Base-by-base conservation (phyloP, 2,329 filamentous ascomycete species). In the Colletotrichum sp. region DNA sequence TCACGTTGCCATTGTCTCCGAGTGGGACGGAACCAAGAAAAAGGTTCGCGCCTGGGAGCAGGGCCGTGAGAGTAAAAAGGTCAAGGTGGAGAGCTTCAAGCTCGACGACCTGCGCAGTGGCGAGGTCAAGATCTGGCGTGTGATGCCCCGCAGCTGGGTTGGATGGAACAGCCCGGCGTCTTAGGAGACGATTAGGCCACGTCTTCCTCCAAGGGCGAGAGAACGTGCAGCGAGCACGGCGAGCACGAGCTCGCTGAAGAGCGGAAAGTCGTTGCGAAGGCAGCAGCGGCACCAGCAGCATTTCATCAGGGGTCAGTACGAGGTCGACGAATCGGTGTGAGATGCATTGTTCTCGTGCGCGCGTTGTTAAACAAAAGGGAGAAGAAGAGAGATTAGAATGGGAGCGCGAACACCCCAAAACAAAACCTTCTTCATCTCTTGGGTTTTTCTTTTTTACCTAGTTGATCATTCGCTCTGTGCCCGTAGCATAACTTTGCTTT, bases 1-100 rank as follows among this genome's bases (percentile, higher is more conserved):
- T 78, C 97, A 99, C 81, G 96, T 99, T 0, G 97, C 92, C 3
- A 88, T 99, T 4, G 96, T 99, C 6, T 92, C 95, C 12, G 97
- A 99, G 84, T 99, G 97, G 97, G 97, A 99, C 84, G 97, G 97
- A 5, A 98, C 95, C 55, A 98, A 98, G 91, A 98, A 98, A 90
- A 98, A 99, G 89, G 94, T 99, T 30, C 89, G 96, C 32, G 96
- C 94, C 3, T 99, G 95, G 95, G 97, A 99, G 85, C 97, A 99
- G 83, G 96, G 96, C 0, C 89, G 96, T 16, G 96, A 99, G 87
- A 96, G 93, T 84, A 96, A 94, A 85, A 99, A 98, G 88, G 93
- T 98, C 71, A 97, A 98, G 88, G 88, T 95, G 77, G 96, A 99
- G 88, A 98, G 96, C 86, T 99, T 96, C 87, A 95, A 96, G 87